A percentile compares a stretch with the other conserved stretches of the same genome.
phyloP scores from a whole-genome alignment of 2,329 filamentous ascomycete genomes.

The Laburnicola sp. region DNA sequence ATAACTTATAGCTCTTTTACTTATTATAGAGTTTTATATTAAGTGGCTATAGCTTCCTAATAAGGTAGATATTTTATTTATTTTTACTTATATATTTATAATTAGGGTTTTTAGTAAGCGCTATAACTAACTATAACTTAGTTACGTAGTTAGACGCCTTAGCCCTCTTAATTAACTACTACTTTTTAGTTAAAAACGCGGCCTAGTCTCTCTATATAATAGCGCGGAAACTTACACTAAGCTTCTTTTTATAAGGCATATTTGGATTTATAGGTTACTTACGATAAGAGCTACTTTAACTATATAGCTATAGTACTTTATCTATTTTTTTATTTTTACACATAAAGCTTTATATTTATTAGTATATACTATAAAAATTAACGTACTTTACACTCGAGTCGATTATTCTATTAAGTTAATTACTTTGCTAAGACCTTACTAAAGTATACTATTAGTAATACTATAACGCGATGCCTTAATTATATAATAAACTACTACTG shows the following conservation, averaged over 20 bases:
- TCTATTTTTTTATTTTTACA: conserved; percentile 1
- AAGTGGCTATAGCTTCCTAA: not conserved
- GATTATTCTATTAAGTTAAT: too few relatives aligned
- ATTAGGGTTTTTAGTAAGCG: too few relatives aligned
- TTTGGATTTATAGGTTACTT: not conserved
- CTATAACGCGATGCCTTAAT: too few relatives aligned
- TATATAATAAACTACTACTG: too few relatives aligned
- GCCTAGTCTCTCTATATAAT: not conserved
- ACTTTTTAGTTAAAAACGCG: not conserved
- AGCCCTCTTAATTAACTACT: not conserved
- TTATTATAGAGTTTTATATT: conserved; percentile 1
- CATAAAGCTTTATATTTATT: conserved; percentile 2
- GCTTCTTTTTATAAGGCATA: not conserved
- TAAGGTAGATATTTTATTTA: not conserved
- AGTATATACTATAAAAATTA: conserved; percentile 4
- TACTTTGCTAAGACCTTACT: too few relatives aligned
- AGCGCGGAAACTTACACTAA: not conserved
- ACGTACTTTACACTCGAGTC: not conserved
- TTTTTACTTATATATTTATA: not conserved
- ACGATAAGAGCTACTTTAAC: not conserved
- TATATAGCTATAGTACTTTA: not conserved
- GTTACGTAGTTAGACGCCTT: not conserved
- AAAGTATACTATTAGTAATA: too few relatives aligned
- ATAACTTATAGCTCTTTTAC: conserved; percentile 4
- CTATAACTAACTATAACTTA: not conserved